phyloP scores from a whole-genome alignment of 208 protist genomes.

The Leishmania amazonensis region DNA sequence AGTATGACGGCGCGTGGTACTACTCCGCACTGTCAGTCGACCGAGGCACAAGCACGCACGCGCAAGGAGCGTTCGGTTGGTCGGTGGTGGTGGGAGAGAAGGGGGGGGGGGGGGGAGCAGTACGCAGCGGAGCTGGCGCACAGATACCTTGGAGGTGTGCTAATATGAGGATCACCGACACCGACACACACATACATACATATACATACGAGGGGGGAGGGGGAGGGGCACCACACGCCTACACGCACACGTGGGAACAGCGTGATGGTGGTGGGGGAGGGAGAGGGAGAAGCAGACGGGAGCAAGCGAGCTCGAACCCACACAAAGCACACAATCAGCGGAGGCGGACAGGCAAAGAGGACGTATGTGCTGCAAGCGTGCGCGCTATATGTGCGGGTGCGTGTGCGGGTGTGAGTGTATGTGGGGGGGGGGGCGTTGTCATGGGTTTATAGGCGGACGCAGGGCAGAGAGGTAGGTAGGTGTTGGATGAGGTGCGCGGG shows the following conservation, averaged over 20 bases:
- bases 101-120: background rate
- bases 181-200: background rate
- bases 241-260: background rate
- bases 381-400: background rate
- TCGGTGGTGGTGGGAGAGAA: no score
- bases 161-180: background rate
- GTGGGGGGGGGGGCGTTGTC: background rate
- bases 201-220: background rate
- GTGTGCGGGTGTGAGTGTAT: background rate
- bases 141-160: background rate
- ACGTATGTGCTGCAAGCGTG: background rate
- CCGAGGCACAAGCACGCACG: no score
- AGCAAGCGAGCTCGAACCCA: no score
- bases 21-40: no score
- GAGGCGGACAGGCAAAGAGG: background rate
- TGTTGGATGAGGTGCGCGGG: background rate
- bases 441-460: background rate
- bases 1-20: no score
- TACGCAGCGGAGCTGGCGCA: background rate
- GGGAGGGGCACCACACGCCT: background rate
- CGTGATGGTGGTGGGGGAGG: no score
- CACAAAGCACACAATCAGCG: background rate
- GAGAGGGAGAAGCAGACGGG: background rate
- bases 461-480: background rate
- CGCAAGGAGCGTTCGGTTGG: no score